Percentiles rank a stretch among this genome's conserved stretches.
Conservation (phyloP, 306 rosid genomes). For the Trichosanthes cucumerina region DNA sequence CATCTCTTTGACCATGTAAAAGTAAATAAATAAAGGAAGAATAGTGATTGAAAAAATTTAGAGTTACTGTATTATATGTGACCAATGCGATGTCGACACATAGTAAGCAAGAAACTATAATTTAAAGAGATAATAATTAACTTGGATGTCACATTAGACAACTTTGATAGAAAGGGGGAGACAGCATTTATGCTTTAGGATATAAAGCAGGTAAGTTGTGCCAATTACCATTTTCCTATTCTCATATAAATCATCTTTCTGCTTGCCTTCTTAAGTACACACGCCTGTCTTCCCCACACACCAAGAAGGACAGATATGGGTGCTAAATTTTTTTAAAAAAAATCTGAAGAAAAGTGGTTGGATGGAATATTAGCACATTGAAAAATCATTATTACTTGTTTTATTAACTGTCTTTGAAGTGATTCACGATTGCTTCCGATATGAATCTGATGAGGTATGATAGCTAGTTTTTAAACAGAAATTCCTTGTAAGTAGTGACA, state of each 20-base stretch:
- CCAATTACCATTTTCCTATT: not conserved
- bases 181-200: slow-evolving; percentile 5
- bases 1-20: not conserved
- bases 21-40: not conserved
- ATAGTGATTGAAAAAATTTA: not conserved
- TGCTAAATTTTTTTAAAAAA: not conserved
- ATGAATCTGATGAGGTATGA: not conserved
- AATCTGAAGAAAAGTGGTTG: not conserved
- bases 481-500: not conserved
- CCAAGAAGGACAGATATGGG: not conserved
- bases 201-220: slow-evolving; percentile 2
- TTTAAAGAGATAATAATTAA: not conserved
- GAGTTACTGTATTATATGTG: not conserved
- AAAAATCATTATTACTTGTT: not conserved
- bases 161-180: not conserved
- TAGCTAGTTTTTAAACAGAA: not conserved
- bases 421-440: not conserved
- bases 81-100: not conserved
- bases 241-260: not conserved
- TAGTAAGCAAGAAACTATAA: not conserved
- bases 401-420: not conserved
- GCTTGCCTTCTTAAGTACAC: not conserved
- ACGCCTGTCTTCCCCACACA: not conserved
- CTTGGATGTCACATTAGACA: not conserved
- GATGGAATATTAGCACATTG: not conserved